Base-by-base conservation (phyloP, 208 protist genomes). In the Acanthamoeba castellanii region DNA sequence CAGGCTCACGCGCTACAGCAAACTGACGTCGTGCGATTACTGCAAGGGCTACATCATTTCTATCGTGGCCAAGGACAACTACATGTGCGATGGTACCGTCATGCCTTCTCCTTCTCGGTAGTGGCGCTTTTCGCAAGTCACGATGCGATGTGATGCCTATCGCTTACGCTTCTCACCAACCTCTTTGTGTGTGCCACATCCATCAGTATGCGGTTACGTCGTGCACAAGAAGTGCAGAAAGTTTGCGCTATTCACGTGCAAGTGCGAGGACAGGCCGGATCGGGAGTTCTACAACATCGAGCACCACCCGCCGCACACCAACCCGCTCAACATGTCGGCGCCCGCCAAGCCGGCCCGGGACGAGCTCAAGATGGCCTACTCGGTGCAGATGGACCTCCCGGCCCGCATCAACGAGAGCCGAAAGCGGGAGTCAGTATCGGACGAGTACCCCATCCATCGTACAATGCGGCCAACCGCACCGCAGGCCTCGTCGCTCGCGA, bases 191-290 rank as follows among this genome's bases (percentile, higher is more conserved):
- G 52, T 64, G 2, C 14, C 14, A 27, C 20, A 0, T 45, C 6
- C 45, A 14, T 27, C 66, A 92, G 87, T 74, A 6, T 92, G 87
- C 34, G 87, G 59, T 27, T 92, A 78, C 20, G 66, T 57, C 2
- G 87, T 76, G 34, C 87, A 92, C 59, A 92, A 92, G 20, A 92
- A 92, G 47, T 92, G 87, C 66, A 72, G 87, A 18, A 70, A 92
- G 37, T 50, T 78, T 11, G 87, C 87, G 6, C 64, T 92, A 11
- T 92, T 92, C 66, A 78, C 87, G 7, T 78, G 45, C 32, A 72
- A 78, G 9, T 92, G 87, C 66, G 87, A 92, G 32, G 59, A 59
- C 61, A 55, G 30, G 5, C 87, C 87, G 18, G 64, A 42, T 16
- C 6, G n/a, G 14, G 64, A 92, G 30, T 92, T 70, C 22, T 64